These are phyloP conservation scores for Oldenlandia corymbosa DNA, from an alignment of 257 asterid genomes.

Conservation along the genomic window DNA sequence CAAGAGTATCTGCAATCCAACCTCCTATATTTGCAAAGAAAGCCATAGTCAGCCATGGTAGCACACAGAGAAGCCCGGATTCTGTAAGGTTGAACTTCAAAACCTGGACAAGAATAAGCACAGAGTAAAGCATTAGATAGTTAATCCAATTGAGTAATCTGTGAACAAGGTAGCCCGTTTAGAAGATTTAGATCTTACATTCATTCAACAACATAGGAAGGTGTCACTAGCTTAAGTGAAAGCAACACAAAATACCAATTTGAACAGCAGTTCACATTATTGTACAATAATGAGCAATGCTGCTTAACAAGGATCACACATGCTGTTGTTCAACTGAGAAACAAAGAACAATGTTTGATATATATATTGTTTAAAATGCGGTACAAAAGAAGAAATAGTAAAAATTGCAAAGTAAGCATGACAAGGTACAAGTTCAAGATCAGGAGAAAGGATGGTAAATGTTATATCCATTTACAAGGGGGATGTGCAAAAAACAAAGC, in stretches of 20 bases:
- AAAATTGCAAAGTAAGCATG: background rate
- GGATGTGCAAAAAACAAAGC: background rate
- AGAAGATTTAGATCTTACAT: background rate
- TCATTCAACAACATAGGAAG: background rate
- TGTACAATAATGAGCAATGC: background rate
- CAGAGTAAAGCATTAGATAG: background rate
- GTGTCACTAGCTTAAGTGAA: background rate
- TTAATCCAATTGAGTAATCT: background rate
- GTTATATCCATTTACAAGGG: background rate
- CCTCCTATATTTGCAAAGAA: conserved; percentile 90
- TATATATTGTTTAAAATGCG: no score
- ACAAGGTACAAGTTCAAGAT: background rate
- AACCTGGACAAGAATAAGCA: conserved; percentile 40
- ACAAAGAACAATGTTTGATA: background rate
- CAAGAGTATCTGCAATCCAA: conserved; percentile 90
- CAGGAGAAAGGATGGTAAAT: background rate
- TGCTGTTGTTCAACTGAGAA: background rate
- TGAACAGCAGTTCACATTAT: background rate
- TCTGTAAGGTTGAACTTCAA: conserved; percentile 92
- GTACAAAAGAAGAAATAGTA: background rate
- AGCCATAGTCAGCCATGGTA: conserved; percentile 97
- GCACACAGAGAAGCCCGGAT: conserved; percentile 79
- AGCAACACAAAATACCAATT: background rate
- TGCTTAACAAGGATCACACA: background rate
- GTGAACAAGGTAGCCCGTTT: background rate